phyloP scores from a whole-genome alignment of 495 filamentous ascomycete genomes.

The Trypethelium eluteriae region DNA sequence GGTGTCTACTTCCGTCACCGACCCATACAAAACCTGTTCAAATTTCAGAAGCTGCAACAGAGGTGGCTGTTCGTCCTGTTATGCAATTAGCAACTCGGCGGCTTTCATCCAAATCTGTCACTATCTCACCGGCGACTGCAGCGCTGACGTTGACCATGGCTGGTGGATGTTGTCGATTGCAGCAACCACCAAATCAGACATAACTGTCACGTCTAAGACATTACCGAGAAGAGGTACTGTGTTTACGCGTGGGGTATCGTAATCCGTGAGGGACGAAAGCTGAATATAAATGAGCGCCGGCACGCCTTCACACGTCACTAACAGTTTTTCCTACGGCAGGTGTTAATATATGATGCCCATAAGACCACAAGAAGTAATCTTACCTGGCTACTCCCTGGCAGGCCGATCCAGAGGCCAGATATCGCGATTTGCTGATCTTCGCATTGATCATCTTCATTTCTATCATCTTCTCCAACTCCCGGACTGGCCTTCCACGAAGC shows the following conservation, averaged over 20 bases:
- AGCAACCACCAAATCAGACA: constrained; percentile 18
- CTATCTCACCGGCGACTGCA: constrained; percentile 12
- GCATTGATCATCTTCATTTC: neutral
- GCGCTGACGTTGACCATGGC: constrained; percentile 26
- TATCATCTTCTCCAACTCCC: neutral
- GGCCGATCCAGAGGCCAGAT: constrained; percentile 26
- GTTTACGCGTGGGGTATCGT: neutral
- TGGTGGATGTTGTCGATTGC: constrained; percentile 31
- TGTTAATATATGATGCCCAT: neutral
- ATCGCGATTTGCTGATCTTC: constrained; percentile 22
- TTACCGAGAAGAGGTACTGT: constrained; percentile 25
- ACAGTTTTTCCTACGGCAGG: constrained; percentile 16
- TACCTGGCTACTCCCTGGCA: neutral
- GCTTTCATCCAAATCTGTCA: neutral
- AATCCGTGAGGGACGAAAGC: neutral
- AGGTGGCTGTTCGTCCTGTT: constrained; percentile 2
- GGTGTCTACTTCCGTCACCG: neutral
- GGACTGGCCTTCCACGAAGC: neutral
- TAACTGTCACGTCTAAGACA: constrained; percentile 27
- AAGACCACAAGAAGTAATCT: neutral
- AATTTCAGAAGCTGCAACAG: constrained; percentile 5
- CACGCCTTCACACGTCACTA: constrained; percentile 32
- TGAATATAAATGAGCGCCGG: constrained; percentile 27
- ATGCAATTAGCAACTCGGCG: constrained; percentile 4
- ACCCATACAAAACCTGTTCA: neutral